phyloP scores from a whole-genome alignment of 495 filamentous ascomycete genomes.

The Penicillium cosmopolitanum region DNA sequence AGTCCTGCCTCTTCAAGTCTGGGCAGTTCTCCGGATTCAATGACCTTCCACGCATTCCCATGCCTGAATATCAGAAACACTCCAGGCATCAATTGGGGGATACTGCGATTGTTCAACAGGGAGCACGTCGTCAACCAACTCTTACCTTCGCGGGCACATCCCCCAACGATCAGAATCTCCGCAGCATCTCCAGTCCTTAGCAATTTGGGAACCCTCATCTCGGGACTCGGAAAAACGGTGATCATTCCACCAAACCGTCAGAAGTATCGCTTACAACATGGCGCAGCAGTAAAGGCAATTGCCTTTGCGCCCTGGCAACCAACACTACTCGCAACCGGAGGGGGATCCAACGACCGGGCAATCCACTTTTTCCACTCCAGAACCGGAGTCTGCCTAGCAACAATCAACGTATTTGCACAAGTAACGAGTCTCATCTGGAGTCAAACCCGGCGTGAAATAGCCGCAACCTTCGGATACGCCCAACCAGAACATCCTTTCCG shows the following conservation, averaged over 20 bases:
- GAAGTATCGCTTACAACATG: slow-evolving; percentile 75
- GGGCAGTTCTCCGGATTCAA: slow-evolving; percentile 10
- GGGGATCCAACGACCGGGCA: slow-evolving; percentile 89
- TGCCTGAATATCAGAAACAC: slow-evolving; percentile 18
- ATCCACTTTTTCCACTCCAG: slow-evolving; percentile 95
- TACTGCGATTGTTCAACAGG: slow-evolving; percentile 24
- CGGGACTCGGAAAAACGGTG: slow-evolving; percentile 34
- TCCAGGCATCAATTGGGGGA: slow-evolving; percentile 18
- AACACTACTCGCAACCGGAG: slow-evolving; percentile 86
- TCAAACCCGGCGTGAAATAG: slow-evolving; percentile 81
- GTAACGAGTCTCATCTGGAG: slow-evolving; percentile 95
- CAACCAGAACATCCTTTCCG: slow-evolving; percentile 89
- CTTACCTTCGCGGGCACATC: slow-evolving; percentile 36
- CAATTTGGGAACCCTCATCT: slow-evolving; percentile 33
- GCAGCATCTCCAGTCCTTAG: slow-evolving; percentile 30
- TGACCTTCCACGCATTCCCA: slow-evolving; percentile 26
- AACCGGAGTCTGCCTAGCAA: slow-evolving; percentile 83
- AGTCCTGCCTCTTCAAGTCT: slow-evolving; percentile 7
- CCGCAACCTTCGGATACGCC: slow-evolving; percentile 93
- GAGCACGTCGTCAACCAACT: slow-evolving; percentile 30
- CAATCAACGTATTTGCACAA: slow-evolving; percentile 90
- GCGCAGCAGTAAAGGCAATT: slow-evolving; percentile 93
- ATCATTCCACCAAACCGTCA: slow-evolving; percentile 55
- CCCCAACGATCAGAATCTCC: slow-evolving; percentile 20
- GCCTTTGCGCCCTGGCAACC: slow-evolving; percentile 96